Percentiles rank a stretch among this genome's conserved stretches.
Conservation (phyloP, 768 basidiomycete species). For the Suillus placidus region DNA sequence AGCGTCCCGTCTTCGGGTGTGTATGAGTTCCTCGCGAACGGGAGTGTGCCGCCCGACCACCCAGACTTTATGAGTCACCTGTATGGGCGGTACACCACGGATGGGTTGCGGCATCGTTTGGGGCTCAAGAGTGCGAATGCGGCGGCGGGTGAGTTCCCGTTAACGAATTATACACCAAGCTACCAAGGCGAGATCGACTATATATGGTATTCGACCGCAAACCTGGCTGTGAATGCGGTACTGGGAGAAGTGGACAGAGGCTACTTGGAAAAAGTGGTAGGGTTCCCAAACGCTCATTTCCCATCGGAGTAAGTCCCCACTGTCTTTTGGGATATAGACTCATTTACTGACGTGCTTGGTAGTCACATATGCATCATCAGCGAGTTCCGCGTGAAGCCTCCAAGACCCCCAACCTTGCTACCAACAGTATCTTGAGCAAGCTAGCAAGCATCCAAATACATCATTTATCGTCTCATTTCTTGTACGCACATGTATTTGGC, state of each 20-base stretch:
- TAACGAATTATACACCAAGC: slow-evolving; percentile 91
- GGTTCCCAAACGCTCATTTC: slow-evolving; percentile 96
- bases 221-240: slow-evolving; percentile 77
- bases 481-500: slow-evolving; percentile 17
- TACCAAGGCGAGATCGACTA: slow-evolving; percentile 92
- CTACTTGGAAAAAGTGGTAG: slow-evolving; percentile 90
- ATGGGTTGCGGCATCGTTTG: slow-evolving; percentile 80
- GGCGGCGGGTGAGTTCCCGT: slow-evolving; percentile 54
- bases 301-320: slow-evolving; percentile 84
- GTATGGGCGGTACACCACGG: slow-evolving; percentile 92
- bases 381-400: slow-evolving; percentile 82
- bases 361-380: slow-evolving; percentile 75
- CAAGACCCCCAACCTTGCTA: slow-evolving; percentile 33
- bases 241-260: slow-evolving; percentile 82
- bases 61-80: slow-evolving; percentile 90
- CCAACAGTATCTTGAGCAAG: neutral
- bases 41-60: slow-evolving; percentile 71
- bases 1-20: slow-evolving; percentile 85
- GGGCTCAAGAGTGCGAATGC: slow-evolving; percentile 87
- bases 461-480: slow-evolving; percentile 16
- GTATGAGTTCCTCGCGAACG: slow-evolving; percentile 85
- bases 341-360: slow-evolving; percentile 17
- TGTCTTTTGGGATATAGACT: slow-evolving; percentile 11
- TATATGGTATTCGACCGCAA: slow-evolving; percentile 84
- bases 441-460: slow-evolving; percentile 16